Conservation (phyloP, 306 rosid genomes). For the Lupinus albus region DNA sequence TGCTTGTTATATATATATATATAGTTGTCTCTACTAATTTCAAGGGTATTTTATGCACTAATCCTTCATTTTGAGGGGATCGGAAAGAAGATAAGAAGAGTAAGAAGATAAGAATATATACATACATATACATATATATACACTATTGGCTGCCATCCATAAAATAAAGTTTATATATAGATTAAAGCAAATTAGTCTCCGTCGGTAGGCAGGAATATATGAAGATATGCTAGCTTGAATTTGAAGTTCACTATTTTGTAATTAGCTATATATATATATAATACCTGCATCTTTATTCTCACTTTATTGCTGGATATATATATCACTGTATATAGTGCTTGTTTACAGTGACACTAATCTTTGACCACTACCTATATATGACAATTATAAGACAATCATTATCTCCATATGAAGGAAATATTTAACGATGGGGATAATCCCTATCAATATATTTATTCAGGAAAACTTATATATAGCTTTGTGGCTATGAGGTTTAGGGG, state of each 20-base stretch:
- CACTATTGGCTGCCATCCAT: slow-evolving; percentile 39
- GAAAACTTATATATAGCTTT: slow-evolving; percentile 33
- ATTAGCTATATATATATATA: slow-evolving; percentile 43
- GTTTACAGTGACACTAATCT: slow-evolving; percentile 35
- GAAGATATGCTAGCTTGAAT: slow-evolving; percentile 45
- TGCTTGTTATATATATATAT: too few species aligned
- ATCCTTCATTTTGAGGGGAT: too few species aligned
- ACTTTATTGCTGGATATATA: slow-evolving; percentile 16
- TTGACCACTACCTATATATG: slow-evolving; percentile 37
- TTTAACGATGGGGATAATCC: too few species aligned
- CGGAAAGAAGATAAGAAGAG: too few species aligned
- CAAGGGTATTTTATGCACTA: too few species aligned
- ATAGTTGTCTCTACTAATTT: too few species aligned
- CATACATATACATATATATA: too few species aligned
- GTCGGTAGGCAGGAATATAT: slow-evolving; percentile 49
- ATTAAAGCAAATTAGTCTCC: slow-evolving; percentile 41
- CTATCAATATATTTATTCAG: slow-evolving; percentile 26
- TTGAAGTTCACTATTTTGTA: slow-evolving; percentile 41
- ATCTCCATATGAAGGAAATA: slow-evolving; percentile 29
- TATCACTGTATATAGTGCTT: slow-evolving; percentile 44
- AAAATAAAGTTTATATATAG: slow-evolving; percentile 30
- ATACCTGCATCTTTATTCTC: slow-evolving; percentile 49
- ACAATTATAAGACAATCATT: slow-evolving; percentile 32
- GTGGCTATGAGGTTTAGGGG: slow-evolving; percentile 39
- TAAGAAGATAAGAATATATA: too few species aligned